Evolutionary conservation across 768 basidiomycete genomes (phyloP).

Genomic region (Tricholoma sp.): DNA sequence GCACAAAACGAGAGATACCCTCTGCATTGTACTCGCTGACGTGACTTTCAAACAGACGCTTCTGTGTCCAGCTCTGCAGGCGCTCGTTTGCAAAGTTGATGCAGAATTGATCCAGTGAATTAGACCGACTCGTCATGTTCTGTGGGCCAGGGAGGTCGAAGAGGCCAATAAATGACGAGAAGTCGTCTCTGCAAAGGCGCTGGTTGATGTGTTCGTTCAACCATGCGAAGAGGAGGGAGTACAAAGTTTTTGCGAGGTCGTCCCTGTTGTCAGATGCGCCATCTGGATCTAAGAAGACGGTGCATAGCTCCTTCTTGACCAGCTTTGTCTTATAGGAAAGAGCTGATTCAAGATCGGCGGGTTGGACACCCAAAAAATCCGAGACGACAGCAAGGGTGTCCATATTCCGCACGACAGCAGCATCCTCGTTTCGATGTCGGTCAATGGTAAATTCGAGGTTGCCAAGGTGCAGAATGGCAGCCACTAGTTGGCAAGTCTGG

Average conservation of each 20-base stretch:
- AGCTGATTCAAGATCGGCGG: constrained; percentile 67
- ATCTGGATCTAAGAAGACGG: constrained; percentile 92
- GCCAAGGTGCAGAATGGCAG: constrained; percentile 94
- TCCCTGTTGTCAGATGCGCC: constrained; percentile 91
- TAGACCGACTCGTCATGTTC: constrained; percentile 81
- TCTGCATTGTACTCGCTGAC: constrained; percentile 81
- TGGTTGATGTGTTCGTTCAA: constrained; percentile 96
- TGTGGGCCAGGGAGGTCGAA: constrained; percentile 94
- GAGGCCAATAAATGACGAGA: constrained; percentile 85
- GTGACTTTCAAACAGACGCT: constrained; percentile 74
- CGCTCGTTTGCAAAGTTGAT: constrained; percentile 97
- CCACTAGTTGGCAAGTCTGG: constrained; percentile 90
- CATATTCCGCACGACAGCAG: constrained; percentile 84
- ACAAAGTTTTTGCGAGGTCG: constrained; percentile 89
- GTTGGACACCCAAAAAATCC: constrained; percentile 84
- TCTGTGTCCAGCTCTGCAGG: constrained; percentile 78
- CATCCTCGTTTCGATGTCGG: constrained; percentile 80
- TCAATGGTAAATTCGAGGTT: constrained; percentile 92
- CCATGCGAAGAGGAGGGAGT: constrained; percentile 94
- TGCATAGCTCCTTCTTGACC: constrained; percentile 95
- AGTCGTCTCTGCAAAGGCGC: constrained; percentile 91
- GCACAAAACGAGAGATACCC: constrained; percentile 67
- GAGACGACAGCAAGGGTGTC: constrained; percentile 81
- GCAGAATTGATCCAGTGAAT: constrained; percentile 95
- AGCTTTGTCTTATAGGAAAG: constrained; percentile 91